Base-by-base conservation (phyloP, 2,329 filamentous ascomycete genomes). In the Aspergillus unguis region DNA sequence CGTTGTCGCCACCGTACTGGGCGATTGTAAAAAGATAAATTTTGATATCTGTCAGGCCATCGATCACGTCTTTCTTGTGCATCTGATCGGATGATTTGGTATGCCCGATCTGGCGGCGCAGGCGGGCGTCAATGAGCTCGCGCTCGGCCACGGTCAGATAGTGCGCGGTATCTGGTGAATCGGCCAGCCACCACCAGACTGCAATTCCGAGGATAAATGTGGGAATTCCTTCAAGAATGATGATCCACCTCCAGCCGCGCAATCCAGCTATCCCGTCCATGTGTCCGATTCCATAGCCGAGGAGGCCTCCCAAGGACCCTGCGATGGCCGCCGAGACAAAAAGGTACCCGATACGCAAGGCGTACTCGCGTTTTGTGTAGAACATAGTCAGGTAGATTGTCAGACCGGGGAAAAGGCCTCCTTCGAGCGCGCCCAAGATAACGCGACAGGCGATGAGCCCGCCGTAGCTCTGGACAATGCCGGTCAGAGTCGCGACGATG, bases 221-320 rank as follows among this genome's bases (percentile, higher is more conserved):
- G 5, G 52, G 52, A 31, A 54, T 50, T 2, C 52, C 52, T n/a
- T 54, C 52, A 17, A 54, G 46, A 36, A 54, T 54, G 17, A 54
- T 54, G 37, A 54, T 54, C 52, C 52, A 54, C 27, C 52, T 46
- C 52, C 52, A 54, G 3, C 52, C 52, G n/a, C 46, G 47, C 9
- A 54, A 42, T 9, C 52, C 52, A 8, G 52, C 46, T 1, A 54
- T 25, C 1, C 52, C 52, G 31, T 54, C 52, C 52, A 54, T 54
- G 31, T 54, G n/a, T 3, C 52, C 52, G 27, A 54, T 54, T 1
- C 52, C 52, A n/a, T 54, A 54, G 8, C 33, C 51, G 9, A 54
- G 47, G 1, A 54, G 42, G 1, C 52, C 52, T 7, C 52, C 52
- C 3, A 50, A 2, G n/a, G 52, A 50, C 3, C 52, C 52, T 6